Evolutionary conservation across 2,329 filamentous ascomycete genomes (phyloP), one percentile per base, ranked within the genome.

Genomic region (Cylindrodendrum hubeiense): DNA sequence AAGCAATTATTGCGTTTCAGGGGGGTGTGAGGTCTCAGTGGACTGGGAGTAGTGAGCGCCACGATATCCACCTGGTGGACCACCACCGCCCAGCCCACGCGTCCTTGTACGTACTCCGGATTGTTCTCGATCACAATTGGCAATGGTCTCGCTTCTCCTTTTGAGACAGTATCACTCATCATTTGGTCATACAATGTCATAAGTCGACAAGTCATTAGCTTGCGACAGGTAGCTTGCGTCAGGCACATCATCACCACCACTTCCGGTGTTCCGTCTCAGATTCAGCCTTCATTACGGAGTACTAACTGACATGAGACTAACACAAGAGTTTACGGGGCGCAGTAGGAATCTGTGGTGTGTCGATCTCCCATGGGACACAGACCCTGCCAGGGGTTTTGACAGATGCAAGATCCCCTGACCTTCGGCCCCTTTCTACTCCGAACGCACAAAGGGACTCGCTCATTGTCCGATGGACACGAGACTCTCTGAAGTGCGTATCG

Each of bases 281-380:
- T 33, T 22, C 34, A 30, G 28, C 28, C 28, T 30, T 30, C 28
- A 30, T 30, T 39, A n/a, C 15, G 37, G 37, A 39, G 37, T 19
- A 19, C 5, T 19, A 39, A 39, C n/a, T 8, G 3, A 19, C 28
- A n/a, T 6, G 46, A 19, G 10, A 37, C 21, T 39, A 21, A 21
- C 19, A 17, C 22, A 26, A 9, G 7, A 13, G 46, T 22, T 4
- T 10, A 19, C 47, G 9, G 47, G 12, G 26, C 46, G 17, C 26
- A 50, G n/a, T 30, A 50, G 26, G 24, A 30, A 13, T 30, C 30
- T 43, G 33, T 54, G 13, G 46, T 52, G 52, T 47, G 70, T 70
- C 67, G 70, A 72, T 73, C 70, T 66, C 57, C 61, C 68, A 70
- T 55, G 54, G 43, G 28, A 68, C 61, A 69, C 61, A 22, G 66